Evolutionary conservation across 2,329 filamentous ascomycete species (phyloP).

Genomic region (Clarireedia hainanense): DNA sequence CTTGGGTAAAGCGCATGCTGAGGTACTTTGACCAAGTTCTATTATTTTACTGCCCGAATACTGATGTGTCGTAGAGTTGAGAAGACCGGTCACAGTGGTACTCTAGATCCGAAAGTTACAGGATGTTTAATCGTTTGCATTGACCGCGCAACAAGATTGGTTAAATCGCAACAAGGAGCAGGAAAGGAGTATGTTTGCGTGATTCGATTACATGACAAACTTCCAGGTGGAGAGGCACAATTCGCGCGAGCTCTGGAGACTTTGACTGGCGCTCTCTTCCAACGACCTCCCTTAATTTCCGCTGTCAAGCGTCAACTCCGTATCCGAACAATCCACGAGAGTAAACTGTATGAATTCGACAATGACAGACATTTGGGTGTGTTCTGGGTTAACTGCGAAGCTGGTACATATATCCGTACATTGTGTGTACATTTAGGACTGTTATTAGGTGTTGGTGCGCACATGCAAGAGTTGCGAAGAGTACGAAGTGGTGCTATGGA

Average conservation of each 20-base stretch:
- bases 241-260: constrained; percentile 92
- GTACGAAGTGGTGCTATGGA: constrained; percentile 93
- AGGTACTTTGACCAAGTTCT: constrained; percentile 42
- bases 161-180: constrained; percentile 97
- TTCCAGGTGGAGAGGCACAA: constrained; percentile 87
- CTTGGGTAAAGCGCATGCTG: constrained; percentile 97
- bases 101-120: constrained; percentile 96
- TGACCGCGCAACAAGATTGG: constrained; percentile 91
- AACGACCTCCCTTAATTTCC: constrained; percentile 92
- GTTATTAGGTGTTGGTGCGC: constrained; percentile 72
- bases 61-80: constrained; percentile 54
- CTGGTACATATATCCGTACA: constrained; percentile 97
- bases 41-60: neutral
- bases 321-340: constrained; percentile 96
- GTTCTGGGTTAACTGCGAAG: constrained; percentile 99
- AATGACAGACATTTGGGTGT: constrained; percentile 95
- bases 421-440: constrained; percentile 88
- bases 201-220: constrained; percentile 88
- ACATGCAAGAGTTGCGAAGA: constrained; percentile 97
- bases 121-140: constrained; percentile 93
- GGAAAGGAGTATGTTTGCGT: constrained; percentile 99
- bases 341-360: constrained; percentile 95
- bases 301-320: constrained; percentile 98
- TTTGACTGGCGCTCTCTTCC: constrained; percentile 92
- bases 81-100: constrained; percentile 97